Conservation (phyloP, 225 moss, liverwort and hornwort genomes). For the Rhytidiadelphus loreus region DNA sequence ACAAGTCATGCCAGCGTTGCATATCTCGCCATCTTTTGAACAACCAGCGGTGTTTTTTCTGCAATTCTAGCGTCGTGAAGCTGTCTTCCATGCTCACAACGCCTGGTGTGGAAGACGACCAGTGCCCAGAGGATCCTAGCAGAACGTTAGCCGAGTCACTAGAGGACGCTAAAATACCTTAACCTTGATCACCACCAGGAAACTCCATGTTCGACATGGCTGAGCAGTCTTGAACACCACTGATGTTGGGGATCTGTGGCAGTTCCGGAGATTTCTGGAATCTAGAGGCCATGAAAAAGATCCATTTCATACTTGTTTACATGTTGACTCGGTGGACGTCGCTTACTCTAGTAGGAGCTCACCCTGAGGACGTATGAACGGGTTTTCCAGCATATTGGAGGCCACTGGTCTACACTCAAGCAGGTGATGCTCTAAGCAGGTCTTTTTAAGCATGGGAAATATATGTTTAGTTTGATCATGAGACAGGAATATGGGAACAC, state of each 20-base stretch:
- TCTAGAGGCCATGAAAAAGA: neutral
- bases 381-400: neutral
- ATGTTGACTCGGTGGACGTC: neutral
- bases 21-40: constrained; percentile 90
- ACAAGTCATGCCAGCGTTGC: constrained; percentile 88
- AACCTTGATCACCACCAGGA: neutral
- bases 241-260: neutral
- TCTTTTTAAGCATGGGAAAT: neutral
- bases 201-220: neutral
- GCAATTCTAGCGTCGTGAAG: constrained; percentile 62
- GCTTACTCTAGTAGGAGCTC: neutral
- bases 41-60: constrained; percentile 97
- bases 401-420: neutral
- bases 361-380: neutral
- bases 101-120: constrained; percentile 38
- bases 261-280: neutral
- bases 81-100: constrained; percentile 53
- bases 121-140: constrained; percentile 29
- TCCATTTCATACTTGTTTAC: neutral
- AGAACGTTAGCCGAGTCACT: constrained; percentile 4
- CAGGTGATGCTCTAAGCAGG: constrained; percentile 7
- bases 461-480: neutral
- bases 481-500: neutral
- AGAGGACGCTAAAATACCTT: constrained; percentile 1
- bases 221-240: neutral